Evolutionary conservation across 176 grass and related monocot genomes (phyloP), one percentile per base, ranked within the genome.

Genomic region (Eleusine coracana): DNA sequence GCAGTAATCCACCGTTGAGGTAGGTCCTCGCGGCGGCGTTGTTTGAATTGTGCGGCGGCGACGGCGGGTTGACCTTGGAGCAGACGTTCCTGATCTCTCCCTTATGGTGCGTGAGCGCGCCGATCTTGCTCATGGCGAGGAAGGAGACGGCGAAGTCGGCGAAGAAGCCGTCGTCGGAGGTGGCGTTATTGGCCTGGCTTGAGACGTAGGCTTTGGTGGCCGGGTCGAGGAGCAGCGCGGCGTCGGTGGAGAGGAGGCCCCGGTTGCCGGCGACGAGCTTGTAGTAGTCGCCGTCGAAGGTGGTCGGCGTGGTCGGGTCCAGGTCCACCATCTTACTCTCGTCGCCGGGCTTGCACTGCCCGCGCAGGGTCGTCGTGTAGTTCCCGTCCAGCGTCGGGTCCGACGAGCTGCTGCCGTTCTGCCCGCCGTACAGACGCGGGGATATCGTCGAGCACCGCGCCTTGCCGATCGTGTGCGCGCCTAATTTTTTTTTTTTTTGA

Each of bases 251-350:
- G 59, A 90, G 80, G 49, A 90, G 87, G 31, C 85, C 84, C 17
- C 28, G 68, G 20, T 42, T 66, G 42, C 5, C 49, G 3, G 71
- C 69, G 39, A 90, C 88, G 27, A 70, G 82, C 31, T 28, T 12
- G 84, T 87, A 89, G 84, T 89, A 92, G 63, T 23, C 66, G 45
- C 70, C 13, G 81, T 89, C 88, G 78, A 89, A 93, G 41, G 14
- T 49, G 11, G 49, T 13, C 1, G 50, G 54, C 81, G 72, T 82
- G 52, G 17, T 5, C 0, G 87, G 66, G 79, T 89, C 42, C 10
- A 90, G 81, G 70, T 87, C 20, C 18, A 90, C 76, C 44, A 85
- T 70, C 3, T 75, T 82, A 10, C 34, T 27, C 31, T 40, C 0
- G 58, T 84, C 91, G 23, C 82, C 59, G 54, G 68, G 42, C 61